Evolutionary conservation across 140 eudicot species (phyloP), one percentile per base, ranked within the genome.

Genomic region (Erigeron philadelphicus): DNA sequence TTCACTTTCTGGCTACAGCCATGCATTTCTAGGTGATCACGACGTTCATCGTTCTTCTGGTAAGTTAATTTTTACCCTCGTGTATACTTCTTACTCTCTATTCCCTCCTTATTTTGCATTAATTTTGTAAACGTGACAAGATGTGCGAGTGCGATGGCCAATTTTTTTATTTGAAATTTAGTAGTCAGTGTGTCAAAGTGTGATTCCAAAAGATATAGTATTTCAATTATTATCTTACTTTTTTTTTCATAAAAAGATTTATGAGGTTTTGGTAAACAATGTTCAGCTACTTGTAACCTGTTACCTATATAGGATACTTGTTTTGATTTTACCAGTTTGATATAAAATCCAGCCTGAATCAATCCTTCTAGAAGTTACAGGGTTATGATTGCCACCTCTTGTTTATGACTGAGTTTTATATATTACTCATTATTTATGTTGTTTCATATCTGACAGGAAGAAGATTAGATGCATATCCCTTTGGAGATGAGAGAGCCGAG

Each of bases 1-100:
- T 35, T 71, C 90, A 21, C 84, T 83, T 74, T 80, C 95, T 23
- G 81, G 82, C 12, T 84, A 84, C 76, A 80, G 70, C 71, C 91
- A 85, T 79, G 77, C 78, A 48, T 21, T 73, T 56, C 54, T 72
- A 21, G 88, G 81, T 42, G 95, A 92, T 72, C 84, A 75, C 1
- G 88, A 88, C 61, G 46, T 80, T 71, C 68, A 75, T 72, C 84
- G 75, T 77, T 21, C 81, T 68, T 76, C 68, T 52, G 87, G 92
- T 84, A 87, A 72, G 61, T 52, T 70, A 17, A 59, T 75, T 8
- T 47, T 44, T 35, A 11, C 13, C 12, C 45, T 78, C 9, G 53
- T 23, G 10, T 63, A 40, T 21, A 21, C 19, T n/a, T 42, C 49
- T 35, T 43, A 11, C 0, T 31, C 40, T 57, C 41, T 12, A 35